phyloP scores from a whole-genome alignment of 768 basidiomycete species.

The Pisolithus sp. region DNA sequence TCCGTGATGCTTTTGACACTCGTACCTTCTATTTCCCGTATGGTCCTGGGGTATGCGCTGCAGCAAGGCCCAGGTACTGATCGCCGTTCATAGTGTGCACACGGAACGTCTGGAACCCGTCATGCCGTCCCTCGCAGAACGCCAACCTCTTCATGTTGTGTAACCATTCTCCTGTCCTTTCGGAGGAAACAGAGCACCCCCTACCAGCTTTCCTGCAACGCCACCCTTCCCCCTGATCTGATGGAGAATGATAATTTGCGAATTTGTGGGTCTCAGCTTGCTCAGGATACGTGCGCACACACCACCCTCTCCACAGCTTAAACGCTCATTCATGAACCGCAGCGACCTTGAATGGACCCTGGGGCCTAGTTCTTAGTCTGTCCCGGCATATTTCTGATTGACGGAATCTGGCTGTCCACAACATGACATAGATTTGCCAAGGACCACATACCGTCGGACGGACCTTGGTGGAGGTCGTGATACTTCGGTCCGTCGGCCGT shows the following conservation, averaged over 20 bases:
- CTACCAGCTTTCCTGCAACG: neutral
- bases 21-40: neutral
- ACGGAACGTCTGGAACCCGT: neutral
- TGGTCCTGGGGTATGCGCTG: neutral
- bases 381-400: no score
- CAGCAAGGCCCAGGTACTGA: neutral
- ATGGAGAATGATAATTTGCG: neutral
- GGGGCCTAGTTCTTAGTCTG: no score
- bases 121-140: neutral
- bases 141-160: neutral
- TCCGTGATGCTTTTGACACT: constrained; percentile 5
- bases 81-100: neutral
- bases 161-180: neutral
- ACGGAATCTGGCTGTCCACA: no score
- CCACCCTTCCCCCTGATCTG: neutral
- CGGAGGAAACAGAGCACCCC: neutral
- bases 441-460: no score
- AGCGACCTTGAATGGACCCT: no score
- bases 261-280: no score
- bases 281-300: no score
- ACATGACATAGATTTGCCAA: no score
- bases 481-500: no score
- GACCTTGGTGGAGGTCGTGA: no score
- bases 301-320: no score
- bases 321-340: no score